A percentile compares a stretch with the other conserved stretches of the same genome.
Conservation (phyloP, 495 filamentous ascomycete genomes). For the Bombardia bombarda region DNA sequence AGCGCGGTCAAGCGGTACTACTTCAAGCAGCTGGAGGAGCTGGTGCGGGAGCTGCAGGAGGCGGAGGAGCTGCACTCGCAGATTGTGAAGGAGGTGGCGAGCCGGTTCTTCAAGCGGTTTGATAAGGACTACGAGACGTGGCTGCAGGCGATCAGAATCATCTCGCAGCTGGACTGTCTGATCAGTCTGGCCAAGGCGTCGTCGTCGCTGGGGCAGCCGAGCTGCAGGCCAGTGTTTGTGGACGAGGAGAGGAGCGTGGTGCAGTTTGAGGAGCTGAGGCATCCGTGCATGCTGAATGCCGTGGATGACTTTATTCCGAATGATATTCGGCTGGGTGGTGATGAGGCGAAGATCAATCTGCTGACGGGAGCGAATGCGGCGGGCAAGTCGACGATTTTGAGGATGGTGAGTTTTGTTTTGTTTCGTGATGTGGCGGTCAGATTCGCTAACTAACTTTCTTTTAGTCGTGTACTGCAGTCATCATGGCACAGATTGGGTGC, state of each 20-base stretch:
- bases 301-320: conserved; percentile 97
- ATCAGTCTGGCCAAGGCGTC: conserved; percentile 90
- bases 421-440: too few relatives aligned
- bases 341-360: conserved; percentile 73
- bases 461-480: conserved; percentile 79
- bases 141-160: conserved; percentile 77
- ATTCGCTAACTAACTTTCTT: conserved; percentile 10
- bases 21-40: conserved; percentile 68
- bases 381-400: conserved; percentile 95
- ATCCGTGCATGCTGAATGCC: conserved; percentile 85
- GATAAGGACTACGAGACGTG: conserved; percentile 82
- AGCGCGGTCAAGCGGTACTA: conserved; percentile 91
- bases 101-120: conserved; percentile 78
- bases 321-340: conserved; percentile 80
- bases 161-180: conserved; percentile 90
- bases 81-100: conserved; percentile 79
- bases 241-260: conserved; percentile 76
- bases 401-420: conserved; percentile 72
- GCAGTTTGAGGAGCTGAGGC: conserved; percentile 85
- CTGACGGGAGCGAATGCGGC: conserved; percentile 96
- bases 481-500: conserved; percentile 98
- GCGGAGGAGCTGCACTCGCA: conserved; percentile 91
- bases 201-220: conserved; percentile 68
- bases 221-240: conserved; percentile 82
- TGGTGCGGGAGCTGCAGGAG: conserved; percentile 83